Conservation (phyloP, 768 basidiomycete genomes). For the Multifurca ochricompacta region DNA sequence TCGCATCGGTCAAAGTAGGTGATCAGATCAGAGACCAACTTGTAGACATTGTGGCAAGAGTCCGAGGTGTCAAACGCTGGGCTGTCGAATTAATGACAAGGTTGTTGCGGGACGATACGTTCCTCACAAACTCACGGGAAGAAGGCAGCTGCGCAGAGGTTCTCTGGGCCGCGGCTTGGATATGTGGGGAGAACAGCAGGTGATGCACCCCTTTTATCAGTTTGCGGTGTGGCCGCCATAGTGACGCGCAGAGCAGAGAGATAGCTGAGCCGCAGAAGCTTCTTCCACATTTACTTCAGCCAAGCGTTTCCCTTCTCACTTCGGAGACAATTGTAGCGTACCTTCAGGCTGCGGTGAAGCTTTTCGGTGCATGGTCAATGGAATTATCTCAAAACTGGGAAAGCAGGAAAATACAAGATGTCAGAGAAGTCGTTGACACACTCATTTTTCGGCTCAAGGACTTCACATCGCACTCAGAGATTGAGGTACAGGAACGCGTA, state of each 20-base stretch:
- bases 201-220: constrained; percentile 25
- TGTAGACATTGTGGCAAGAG: constrained; percentile 80
- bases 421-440: constrained; percentile 55
- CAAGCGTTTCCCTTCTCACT: constrained; percentile 45
- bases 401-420: constrained; percentile 55
- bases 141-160: constrained; percentile 76
- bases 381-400: constrained; percentile 74
- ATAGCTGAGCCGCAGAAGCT: constrained; percentile 72
- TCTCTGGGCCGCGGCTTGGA: constrained; percentile 92
- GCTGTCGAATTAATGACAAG: constrained; percentile 81
- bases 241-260: constrained; percentile 40
- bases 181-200: constrained; percentile 93
- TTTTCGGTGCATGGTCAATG: constrained; percentile 81
- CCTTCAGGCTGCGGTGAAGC: constrained; percentile 75
- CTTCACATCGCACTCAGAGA: constrained; percentile 55
- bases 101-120: constrained; percentile 68
- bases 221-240: neutral
- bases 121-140: constrained; percentile 59
- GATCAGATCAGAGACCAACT: constrained; percentile 72
- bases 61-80: constrained; percentile 64
- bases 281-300: constrained; percentile 59
- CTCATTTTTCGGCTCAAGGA: constrained; percentile 50
- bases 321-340: constrained; percentile 70
- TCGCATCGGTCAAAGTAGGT: constrained; percentile 76
- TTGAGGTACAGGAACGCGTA: constrained; percentile 92